Evolutionary conservation across 345 rosid genomes (phyloP).

Genomic region (Arabidopsis suecica): DNA sequence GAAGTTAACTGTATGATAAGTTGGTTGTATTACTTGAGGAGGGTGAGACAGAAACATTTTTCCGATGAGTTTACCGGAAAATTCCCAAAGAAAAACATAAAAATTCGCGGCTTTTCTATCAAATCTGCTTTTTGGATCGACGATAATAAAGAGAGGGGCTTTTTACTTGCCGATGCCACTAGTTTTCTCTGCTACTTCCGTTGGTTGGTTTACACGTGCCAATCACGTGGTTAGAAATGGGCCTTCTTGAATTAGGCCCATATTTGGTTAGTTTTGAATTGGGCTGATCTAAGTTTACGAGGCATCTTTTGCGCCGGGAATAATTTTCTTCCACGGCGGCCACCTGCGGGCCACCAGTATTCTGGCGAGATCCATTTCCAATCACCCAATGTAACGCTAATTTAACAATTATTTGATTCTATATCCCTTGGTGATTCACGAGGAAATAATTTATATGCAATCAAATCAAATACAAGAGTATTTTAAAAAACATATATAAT

Average conservation of each 20-base stretch:
- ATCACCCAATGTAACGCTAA: too few species aligned
- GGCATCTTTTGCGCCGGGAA: neutral
- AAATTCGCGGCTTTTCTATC: slow-evolving; percentile 26
- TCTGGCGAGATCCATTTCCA: too few species aligned
- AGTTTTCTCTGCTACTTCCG: slow-evolving; percentile 26
- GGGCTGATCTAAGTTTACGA: neutral
- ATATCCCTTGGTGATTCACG: too few species aligned
- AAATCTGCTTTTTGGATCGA: slow-evolving; percentile 7
- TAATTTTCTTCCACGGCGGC: too few species aligned
- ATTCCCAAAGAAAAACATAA: slow-evolving; percentile 5
- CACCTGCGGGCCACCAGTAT: too few species aligned
- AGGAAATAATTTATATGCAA: too few species aligned
- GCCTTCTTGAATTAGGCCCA: slow-evolving; percentile 17
- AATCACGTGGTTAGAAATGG: slow-evolving; percentile 26
- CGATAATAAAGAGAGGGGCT: neutral
- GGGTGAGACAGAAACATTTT: slow-evolving; percentile 62
- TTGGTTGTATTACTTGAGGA: slow-evolving; percentile 52
- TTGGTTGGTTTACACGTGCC: slow-evolving; percentile 19
- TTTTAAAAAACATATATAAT: too few species aligned
- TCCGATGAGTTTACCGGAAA: slow-evolving; percentile 14
- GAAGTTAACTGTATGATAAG: slow-evolving; percentile 29
- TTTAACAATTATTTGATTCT: too few species aligned
- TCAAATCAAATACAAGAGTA: too few species aligned
- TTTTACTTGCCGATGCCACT: slow-evolving; percentile 18
- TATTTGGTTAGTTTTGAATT: neutral